A percentile compares a stretch with the other conserved stretches of the same genome.
phyloP scores from a whole-genome alignment of 805 yeast genomes.

The Pichia nakasei region DNA sequence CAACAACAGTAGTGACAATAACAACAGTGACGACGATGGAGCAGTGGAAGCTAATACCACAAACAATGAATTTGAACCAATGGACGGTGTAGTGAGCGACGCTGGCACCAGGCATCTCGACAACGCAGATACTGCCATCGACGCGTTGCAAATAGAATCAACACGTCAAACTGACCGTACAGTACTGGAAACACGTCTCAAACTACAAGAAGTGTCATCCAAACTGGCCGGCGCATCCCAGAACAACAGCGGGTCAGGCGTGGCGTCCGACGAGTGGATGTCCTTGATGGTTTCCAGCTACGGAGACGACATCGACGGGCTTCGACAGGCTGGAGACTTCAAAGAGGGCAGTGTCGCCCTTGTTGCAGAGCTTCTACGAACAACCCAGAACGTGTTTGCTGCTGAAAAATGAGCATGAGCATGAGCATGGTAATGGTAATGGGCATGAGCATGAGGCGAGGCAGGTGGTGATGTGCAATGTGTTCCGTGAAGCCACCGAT shows the following conservation, averaged over 20 bases:
- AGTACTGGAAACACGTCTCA: slow-evolving; percentile 3
- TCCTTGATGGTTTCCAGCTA: slow-evolving; percentile 44
- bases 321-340: slow-evolving; percentile 59
- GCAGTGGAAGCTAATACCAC: background rate
- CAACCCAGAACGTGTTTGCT: slow-evolving; percentile 3
- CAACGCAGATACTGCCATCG: background rate
- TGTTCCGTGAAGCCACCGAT: no score
- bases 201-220: background rate
- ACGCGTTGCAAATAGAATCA: background rate
- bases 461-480: no score
- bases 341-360: slow-evolving; percentile 22
- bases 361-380: slow-evolving; percentile 9
- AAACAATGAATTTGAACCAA: background rate
- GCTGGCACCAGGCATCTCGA: background rate
- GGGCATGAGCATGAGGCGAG: no score
- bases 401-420: no score
- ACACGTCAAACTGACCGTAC: background rate
- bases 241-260: background rate
- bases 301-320: slow-evolving; percentile 50
- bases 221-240: background rate
- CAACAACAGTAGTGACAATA: background rate
- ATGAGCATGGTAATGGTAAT: no score
- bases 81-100: background rate
- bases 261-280: slow-evolving; percentile 8
- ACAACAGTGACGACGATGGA: slow-evolving; percentile 10